Base-by-base conservation (phyloP, 2,329 filamentous ascomycete species). In the Intubia oerlemansii region DNA sequence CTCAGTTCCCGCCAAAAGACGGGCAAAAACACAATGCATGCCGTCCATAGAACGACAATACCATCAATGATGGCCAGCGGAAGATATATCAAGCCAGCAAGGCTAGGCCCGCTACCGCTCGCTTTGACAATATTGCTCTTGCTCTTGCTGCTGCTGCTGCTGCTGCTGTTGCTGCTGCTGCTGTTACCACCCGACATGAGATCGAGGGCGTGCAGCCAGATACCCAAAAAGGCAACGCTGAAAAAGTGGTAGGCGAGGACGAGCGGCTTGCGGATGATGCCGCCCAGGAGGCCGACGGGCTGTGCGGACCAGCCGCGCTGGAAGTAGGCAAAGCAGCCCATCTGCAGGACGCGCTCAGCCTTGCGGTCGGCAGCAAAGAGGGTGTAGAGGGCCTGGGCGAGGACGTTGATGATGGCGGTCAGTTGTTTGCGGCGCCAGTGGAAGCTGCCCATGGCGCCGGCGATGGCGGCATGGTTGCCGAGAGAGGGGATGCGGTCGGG, bases 301-400 rank as follows among this genome's bases (percentile, higher is more conserved):
- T 77, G 81, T 36, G 78, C 68, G 14, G 81, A 65, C 50, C 71
- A 68, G 35, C 70, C 68, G 27, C 72, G 60, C 46, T 80, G 61
- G 56, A 98, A 98, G 53, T 98, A 98, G 17, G 63, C 58, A 56
- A 95, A 95, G 56, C 88, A 98, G 27, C 88, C 88, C 38, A 64
- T 64, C 53, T 91, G 82, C 25, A 98, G 68, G 31, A 77, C 71
- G 38, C 66, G 67, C 29, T 95, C 67, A 44, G 84, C 66, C 25
- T 59, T 52, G 49, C 79, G 75, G 46, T 90, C 61, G 29, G 85
- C 88, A 11, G 85, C 81, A 47, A 95, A 98, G 10, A 98, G 66
- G 18, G 66, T 60, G 55, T 98, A 98, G 2, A 98, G 63, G 0
- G 88, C 84, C 57, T 88, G 79, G 2, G 88, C 85, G n/a, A 98